Evolutionary conservation across 768 basidiomycete species (phyloP).

Genomic region (Boletus edulis): DNA sequence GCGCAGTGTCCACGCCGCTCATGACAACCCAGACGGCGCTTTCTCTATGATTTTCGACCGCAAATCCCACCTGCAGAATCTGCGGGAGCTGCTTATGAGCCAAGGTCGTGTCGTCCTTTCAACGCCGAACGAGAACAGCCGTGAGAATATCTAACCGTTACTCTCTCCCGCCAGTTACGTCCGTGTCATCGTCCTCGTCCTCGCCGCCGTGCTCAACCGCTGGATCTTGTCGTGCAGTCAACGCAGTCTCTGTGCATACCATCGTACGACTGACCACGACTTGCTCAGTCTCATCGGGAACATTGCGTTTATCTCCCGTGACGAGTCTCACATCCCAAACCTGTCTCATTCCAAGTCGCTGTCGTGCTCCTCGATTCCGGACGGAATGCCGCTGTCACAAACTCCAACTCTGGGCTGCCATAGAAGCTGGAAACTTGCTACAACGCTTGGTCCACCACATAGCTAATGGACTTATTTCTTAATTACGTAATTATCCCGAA

Average conservation of each 20-base stretch:
- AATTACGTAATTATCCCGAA: slow-evolving; percentile 25
- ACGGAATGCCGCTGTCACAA: too few species aligned
- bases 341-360: too few species aligned
- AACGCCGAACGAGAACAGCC: slow-evolving; percentile 17
- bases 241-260: too few species aligned
- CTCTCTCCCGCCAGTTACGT: slow-evolving; percentile 10
- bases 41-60: slow-evolving; percentile 18
- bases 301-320: too few species aligned
- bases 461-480: neutral
- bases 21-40: slow-evolving; percentile 33
- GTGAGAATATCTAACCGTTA: slow-evolving; percentile 16
- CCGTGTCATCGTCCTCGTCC: neutral
- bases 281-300: too few species aligned
- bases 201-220: neutral
- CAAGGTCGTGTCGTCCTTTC: slow-evolving; percentile 23
- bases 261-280: too few species aligned
- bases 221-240: too few species aligned
- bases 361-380: too few species aligned
- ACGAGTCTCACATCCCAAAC: too few species aligned
- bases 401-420: too few species aligned
- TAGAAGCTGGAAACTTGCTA: too few species aligned
- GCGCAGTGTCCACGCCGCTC: slow-evolving; percentile 42
- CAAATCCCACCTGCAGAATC: slow-evolving; percentile 19
- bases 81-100: slow-evolving; percentile 19
- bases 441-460: too few species aligned